A percentile compares a stretch with the other conserved stretches of the same genome.
phyloP scores from a whole-genome alignment of 164 flowering plant species.

The Liquidambar formosana region DNA sequence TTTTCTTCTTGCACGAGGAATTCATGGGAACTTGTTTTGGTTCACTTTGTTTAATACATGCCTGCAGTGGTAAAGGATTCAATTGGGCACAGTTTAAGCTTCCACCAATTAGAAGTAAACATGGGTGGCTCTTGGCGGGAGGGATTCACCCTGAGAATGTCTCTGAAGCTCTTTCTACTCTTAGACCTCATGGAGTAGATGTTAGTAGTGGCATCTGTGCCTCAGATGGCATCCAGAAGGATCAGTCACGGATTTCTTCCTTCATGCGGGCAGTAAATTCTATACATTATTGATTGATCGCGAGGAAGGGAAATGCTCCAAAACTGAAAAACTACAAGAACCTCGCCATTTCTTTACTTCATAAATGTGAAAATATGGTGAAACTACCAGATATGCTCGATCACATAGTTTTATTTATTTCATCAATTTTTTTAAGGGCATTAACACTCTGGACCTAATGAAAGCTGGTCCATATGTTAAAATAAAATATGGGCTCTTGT shows the following conservation, averaged over 20 bases:
- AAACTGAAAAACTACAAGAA: neutral
- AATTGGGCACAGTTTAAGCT: constrained; percentile 78
- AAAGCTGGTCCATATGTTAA: no score
- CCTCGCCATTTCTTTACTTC: no score
- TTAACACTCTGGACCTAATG: no score
- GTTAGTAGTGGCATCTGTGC: constrained; percentile 94
- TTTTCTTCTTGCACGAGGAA: neutral
- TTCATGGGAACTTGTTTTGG: neutral
- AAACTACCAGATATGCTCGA: no score
- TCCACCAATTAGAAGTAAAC: constrained; percentile 70
- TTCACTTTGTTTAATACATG: neutral
- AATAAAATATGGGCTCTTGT: no score
- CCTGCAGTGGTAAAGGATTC: constrained; percentile 89
- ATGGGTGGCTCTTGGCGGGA: constrained; percentile 97
- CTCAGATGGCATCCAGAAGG: constrained; percentile 77
- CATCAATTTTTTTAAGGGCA: no score
- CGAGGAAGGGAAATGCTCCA: neutral
- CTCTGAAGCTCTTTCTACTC: constrained; percentile 61
- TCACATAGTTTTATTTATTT: no score
- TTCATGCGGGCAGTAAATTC: constrained; percentile 68
- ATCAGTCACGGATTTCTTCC: constrained; percentile 50
- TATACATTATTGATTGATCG: constrained; percentile 20
- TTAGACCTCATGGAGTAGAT: constrained; percentile 81
- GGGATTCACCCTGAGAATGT: constrained; percentile 85
- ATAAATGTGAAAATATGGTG: no score